A percentile compares a stretch with the other conserved stretches of the same genome.
Evolutionary conservation across 2,329 filamentous ascomycete species (phyloP).

Genomic region (Colletotrichum nymphaeae): DNA sequence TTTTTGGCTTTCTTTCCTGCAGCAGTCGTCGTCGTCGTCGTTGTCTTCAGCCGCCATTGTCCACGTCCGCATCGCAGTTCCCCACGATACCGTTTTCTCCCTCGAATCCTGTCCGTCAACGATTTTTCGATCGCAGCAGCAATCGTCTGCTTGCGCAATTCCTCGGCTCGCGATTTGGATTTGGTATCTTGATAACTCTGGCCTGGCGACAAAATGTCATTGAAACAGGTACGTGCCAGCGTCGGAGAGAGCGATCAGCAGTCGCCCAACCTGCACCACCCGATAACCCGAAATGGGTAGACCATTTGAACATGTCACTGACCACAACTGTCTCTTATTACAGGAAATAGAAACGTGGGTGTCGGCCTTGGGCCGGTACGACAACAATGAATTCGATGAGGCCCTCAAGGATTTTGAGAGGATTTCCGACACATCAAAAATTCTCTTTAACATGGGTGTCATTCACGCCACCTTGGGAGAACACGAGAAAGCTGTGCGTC

Average conservation of each 20-base stretch:
- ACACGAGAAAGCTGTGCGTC: slow-evolving; percentile 90
- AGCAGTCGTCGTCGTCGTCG: slow-evolving; percentile 4
- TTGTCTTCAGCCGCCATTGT: neutral
- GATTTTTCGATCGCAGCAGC: slow-evolving; percentile 25
- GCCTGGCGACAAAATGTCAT: slow-evolving; percentile 58
- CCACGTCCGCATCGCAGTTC: slow-evolving; percentile 15
- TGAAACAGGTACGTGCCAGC: slow-evolving; percentile 65
- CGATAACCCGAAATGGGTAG: neutral
- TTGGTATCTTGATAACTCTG: neutral
- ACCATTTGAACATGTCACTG: neutral
- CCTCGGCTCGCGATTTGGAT: neutral
- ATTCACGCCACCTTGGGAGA: slow-evolving; percentile 97
- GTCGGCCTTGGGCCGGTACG: slow-evolving; percentile 87
- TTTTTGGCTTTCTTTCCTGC: slow-evolving; percentile 32
- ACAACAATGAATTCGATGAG: slow-evolving; percentile 97
- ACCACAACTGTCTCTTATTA: slow-evolving; percentile 7
- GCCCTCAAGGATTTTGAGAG: slow-evolving; percentile 84
- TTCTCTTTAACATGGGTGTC: slow-evolving; percentile 97
- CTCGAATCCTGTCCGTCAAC: neutral
- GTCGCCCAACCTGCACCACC: neutral
- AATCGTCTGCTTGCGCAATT: slow-evolving; percentile 23
- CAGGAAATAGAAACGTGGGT: slow-evolving; percentile 99
- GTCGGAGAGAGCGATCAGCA: neutral
- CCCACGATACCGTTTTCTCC: slow-evolving; percentile 26
- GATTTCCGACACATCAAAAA: slow-evolving; percentile 96